These are phyloP conservation scores for Plasmodium blacklocki DNA, from an alignment of 169 alveolate genomes.

Conservation along the genomic window DNA sequence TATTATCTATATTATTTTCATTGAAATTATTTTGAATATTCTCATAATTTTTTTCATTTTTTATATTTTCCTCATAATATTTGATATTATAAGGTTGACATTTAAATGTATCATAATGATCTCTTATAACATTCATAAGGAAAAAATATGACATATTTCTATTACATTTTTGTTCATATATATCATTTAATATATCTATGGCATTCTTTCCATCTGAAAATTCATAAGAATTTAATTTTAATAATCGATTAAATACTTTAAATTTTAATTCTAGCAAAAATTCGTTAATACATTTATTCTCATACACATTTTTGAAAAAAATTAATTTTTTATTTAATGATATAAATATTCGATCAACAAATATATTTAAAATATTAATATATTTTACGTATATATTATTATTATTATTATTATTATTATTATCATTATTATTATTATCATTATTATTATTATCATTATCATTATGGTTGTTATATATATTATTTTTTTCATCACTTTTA, in stretches of 20 bases:
- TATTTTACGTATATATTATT: not conserved
- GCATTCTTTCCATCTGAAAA: constrained; percentile 54
- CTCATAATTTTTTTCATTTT: not conserved
- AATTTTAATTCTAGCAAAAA: constrained; percentile 37
- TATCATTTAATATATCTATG: constrained; percentile 18
- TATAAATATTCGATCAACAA: constrained; percentile 26
- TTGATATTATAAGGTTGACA: constrained; percentile 26
- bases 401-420: too few species aligned
- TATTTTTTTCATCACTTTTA: not conserved
- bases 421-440: too few species aligned
- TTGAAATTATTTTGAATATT: not conserved
- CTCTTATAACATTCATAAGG: constrained; percentile 20
- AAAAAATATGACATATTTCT: constrained; percentile 40
- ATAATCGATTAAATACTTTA: constrained; percentile 44
- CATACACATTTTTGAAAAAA: constrained; percentile 25
- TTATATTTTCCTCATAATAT: not conserved
- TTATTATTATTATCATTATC: too few species aligned
- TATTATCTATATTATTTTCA: not conserved
- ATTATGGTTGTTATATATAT: not conserved
- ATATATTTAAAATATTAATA: constrained; percentile 13
- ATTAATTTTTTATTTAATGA: constrained; percentile 53
- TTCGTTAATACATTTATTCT: not conserved
- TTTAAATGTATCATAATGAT: constrained; percentile 23
- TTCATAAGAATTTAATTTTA: constrained; percentile 49
- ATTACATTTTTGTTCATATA: constrained; percentile 34